Base-by-base conservation (phyloP, 805 yeast genomes). In the Suhomyces pyralidae region DNA sequence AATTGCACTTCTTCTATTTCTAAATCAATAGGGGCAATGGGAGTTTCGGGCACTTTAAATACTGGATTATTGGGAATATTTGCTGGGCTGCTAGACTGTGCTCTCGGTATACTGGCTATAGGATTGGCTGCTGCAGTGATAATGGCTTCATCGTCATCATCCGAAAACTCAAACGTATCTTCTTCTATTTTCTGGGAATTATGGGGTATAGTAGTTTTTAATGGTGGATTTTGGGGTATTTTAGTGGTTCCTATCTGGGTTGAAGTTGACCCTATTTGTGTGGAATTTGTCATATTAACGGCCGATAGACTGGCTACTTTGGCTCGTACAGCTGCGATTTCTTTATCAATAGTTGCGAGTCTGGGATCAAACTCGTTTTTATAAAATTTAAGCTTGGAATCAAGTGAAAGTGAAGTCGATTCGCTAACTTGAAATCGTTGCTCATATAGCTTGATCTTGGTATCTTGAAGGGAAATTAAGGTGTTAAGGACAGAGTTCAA, bases 371-470 rank as follows among this genome's bases (percentile, higher is more conserved):
- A 70, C 38, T 58, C 58, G 22, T 54, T 58, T 30, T 51, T 49
- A 40, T 65, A 63, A 60, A 66, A 71, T 12, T 58, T 55, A 25
- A 63, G 57, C 54, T 74, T 74, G 7, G 69, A 70, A 53, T 73
- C 77, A 5, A 69, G 55, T 4, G 77, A 71, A 9, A 73, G 64
- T 6, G 76, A 66, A 1, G 77, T 68, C 4, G 76, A 70, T 51
- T 71, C 76, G 50, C 63, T 68, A 8, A 66, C 63, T 5, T 61
- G 55, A 47, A 68, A 67, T 46, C 74, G 53, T 47, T 70, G 65
- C 14, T 53, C 48, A 20, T 22, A 50, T 7, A 53, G 46, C 32
- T 28, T n/a, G 20, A 53, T 42, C 34, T 53, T 53, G 25, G 42
- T 28, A 10, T 53, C 53, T 17, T 49, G 52, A 9, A 50, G 20